Percentiles rank a stretch among this genome's conserved stretches.
phyloP scores from a whole-genome alignment of 306 rosid species.

The Astragalus membranaceus region DNA sequence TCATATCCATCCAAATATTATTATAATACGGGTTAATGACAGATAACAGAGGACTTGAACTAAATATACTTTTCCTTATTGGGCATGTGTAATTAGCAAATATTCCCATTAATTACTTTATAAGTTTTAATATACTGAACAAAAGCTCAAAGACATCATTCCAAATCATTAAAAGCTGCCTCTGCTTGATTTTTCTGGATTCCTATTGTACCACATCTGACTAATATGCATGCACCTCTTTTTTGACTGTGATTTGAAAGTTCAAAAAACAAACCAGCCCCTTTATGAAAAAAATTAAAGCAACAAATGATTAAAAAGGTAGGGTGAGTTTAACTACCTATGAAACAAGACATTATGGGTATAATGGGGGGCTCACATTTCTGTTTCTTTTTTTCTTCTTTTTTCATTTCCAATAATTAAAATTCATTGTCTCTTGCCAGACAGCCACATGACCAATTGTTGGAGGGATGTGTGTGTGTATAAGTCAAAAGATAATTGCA shows the following conservation, averaged over 20 bases:
- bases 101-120: slow-evolving; percentile 23
- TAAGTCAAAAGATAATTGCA: slow-evolving; percentile 30
- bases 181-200: not conserved
- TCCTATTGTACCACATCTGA: not conserved
- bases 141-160: slow-evolving; percentile 12
- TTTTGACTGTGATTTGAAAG: slow-evolving; percentile 9
- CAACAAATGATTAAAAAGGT: slow-evolving; percentile 52
- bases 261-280: slow-evolving; percentile 34
- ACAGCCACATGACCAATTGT: slow-evolving; percentile 61
- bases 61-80: not conserved
- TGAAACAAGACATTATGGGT: slow-evolving; percentile 63
- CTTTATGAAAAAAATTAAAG: slow-evolving; percentile 33
- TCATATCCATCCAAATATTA: slow-evolving; percentile 32
- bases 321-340: slow-evolving; percentile 48
- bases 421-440: slow-evolving; percentile 48
- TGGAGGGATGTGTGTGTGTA: slow-evolving; percentile 27
- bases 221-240: slow-evolving; percentile 35
- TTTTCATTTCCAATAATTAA: slow-evolving; percentile 48
- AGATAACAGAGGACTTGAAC: slow-evolving; percentile 2
- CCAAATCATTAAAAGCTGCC: not conserved
- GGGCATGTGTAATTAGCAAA: slow-evolving; percentile 11
- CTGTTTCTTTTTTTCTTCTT: slow-evolving; percentile 38
- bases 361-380: slow-evolving; percentile 61
- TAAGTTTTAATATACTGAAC: slow-evolving; percentile 9
- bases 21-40: not conserved